These are phyloP conservation scores for Cyathus striatus DNA, from an alignment of 768 basidiomycete genomes.

Conservation along the genomic window DNA sequence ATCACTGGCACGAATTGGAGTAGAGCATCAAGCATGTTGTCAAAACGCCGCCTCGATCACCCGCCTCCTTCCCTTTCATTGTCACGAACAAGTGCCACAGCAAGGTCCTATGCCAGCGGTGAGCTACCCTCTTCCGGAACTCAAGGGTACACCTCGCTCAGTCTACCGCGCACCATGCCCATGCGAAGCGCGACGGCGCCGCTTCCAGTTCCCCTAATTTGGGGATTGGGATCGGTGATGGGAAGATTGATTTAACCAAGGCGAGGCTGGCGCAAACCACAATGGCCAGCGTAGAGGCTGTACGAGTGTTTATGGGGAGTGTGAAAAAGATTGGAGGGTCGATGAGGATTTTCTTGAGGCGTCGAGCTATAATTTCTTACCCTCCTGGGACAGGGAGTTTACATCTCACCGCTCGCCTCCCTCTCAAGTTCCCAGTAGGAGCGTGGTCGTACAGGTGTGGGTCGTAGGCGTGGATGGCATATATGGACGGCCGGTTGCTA, in stretches of 20 bases:
- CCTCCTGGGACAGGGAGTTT: conserved; percentile 26
- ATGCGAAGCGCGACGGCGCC: neutral
- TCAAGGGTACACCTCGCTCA: conserved; percentile 49
- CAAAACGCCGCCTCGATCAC: too few species aligned
- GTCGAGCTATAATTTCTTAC: conserved; percentile 8
- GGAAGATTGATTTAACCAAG: conserved; percentile 66
- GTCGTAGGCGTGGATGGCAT: conserved; percentile 79
- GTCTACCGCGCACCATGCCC: conserved; percentile 46
- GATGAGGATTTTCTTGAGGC: conserved; percentile 12
- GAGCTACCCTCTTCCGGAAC: conserved; percentile 50
- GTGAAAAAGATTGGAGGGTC: conserved; percentile 7
- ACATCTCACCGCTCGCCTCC: conserved; percentile 73
- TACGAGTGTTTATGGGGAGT: conserved; percentile 43
- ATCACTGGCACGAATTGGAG: too few species aligned
- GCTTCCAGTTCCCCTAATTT: neutral
- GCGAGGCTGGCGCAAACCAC: conserved; percentile 80
- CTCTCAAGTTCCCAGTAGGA: conserved; percentile 56
- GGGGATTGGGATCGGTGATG: conserved; percentile 25
- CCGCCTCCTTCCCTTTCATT: too few species aligned
- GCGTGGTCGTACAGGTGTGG: conserved; percentile 84
- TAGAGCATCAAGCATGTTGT: too few species aligned
- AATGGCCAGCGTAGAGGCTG: conserved; percentile 84
- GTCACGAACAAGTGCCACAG: too few species aligned
- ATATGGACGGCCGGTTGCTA: conserved; percentile 63
- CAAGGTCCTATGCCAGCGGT: conserved; percentile 17